Percentiles rank a stretch among this genome's conserved stretches.
Conservation (phyloP, 164 flowering plant genomes). For the Annona cherimola region DNA sequence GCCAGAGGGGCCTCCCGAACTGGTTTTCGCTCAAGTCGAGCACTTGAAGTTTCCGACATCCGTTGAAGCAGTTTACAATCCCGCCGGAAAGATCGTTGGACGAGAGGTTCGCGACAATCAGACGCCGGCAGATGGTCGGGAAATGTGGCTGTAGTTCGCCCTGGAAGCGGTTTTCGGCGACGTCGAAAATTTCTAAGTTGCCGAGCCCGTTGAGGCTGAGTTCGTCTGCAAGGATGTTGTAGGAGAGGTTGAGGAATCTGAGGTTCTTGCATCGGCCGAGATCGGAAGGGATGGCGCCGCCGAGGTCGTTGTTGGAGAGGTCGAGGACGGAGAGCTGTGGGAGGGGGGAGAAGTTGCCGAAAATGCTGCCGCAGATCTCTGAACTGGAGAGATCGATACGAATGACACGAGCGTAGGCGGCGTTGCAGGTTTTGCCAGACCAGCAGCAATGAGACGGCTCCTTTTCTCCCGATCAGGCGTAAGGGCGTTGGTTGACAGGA, state of each 20-base stretch:
- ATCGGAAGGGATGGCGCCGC: slow-evolving; percentile 45
- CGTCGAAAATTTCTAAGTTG: slow-evolving; percentile 53
- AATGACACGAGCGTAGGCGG: slow-evolving; percentile 30
- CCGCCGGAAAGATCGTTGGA: slow-evolving; percentile 50
- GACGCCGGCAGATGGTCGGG: slow-evolving; percentile 43
- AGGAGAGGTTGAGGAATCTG: slow-evolving; percentile 57
- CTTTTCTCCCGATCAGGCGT: slow-evolving; percentile 32
- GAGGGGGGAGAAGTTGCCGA: slow-evolving; percentile 56
- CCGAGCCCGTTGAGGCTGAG: slow-evolving; percentile 47
- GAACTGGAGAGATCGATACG: slow-evolving; percentile 38
- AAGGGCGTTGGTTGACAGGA: slow-evolving; percentile 38
- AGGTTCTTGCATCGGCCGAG: slow-evolving; percentile 45
- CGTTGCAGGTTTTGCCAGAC: slow-evolving; percentile 50
- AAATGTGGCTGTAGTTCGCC: slow-evolving; percentile 42
- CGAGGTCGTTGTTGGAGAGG: slow-evolving; percentile 61
- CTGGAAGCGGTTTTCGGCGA: slow-evolving; percentile 48
- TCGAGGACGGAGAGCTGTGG: slow-evolving; percentile 52
- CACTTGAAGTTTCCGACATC: slow-evolving; percentile 42
- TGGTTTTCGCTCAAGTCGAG: slow-evolving; percentile 66
- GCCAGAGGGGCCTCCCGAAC: slow-evolving; percentile 53
- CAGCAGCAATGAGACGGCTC: slow-evolving; percentile 42
- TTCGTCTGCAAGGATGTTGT: slow-evolving; percentile 48
- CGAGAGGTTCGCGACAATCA: slow-evolving; percentile 52
- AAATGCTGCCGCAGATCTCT: slow-evolving; percentile 39
- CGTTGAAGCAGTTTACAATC: slow-evolving; percentile 37